phyloP scores from a whole-genome alignment of 169 alveolate genomes.

The Theileria equi region DNA sequence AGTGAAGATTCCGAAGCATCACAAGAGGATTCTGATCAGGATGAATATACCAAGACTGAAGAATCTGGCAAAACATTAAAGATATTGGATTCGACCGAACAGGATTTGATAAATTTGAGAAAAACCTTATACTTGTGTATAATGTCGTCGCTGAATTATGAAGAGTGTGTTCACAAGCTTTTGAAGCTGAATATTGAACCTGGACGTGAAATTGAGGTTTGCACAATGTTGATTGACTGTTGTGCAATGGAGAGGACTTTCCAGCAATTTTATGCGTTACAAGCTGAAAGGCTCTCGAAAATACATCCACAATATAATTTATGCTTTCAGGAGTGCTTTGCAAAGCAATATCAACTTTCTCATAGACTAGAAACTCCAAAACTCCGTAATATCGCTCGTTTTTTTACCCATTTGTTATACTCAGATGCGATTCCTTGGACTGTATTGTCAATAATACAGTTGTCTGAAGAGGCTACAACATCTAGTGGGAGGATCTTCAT shows the following conservation, averaged over 20 bases:
- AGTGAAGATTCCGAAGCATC: conserved; percentile 79
- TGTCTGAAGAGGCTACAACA: conserved; percentile 96
- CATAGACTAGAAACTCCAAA: conserved; percentile 96
- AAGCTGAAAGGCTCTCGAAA: conserved; percentile 94
- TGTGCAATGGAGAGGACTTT: conserved; percentile 98
- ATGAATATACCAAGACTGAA: conserved; percentile 13
- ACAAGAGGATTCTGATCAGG: conserved; percentile 78
- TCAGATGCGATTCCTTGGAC: conserved; percentile 82
- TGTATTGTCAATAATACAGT: conserved; percentile 82
- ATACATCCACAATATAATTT: conserved; percentile 88
- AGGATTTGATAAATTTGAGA: conserved; percentile 90
- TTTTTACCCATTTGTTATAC: conserved; percentile 93
- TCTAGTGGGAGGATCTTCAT: conserved; percentile 95
- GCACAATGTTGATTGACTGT: conserved; percentile 96
- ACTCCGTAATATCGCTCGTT: conserved; percentile 93
- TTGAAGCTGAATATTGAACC: conserved; percentile 90
- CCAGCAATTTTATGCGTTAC: conserved; percentile 91
- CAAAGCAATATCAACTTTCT: conserved; percentile 75
- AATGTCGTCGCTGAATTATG: conserved; percentile 95
- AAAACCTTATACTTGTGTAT: conserved; percentile 94
- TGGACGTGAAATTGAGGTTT: conserved; percentile 92
- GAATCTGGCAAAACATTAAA: conserved; percentile 59
- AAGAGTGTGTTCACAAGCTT: conserved; percentile 97
- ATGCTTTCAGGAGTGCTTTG: conserved; percentile 86
- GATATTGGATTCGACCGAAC: conserved; percentile 90